Base-by-base conservation (phyloP, 2,329 filamentous ascomycete species). In the Aspergillus sp. region DNA sequence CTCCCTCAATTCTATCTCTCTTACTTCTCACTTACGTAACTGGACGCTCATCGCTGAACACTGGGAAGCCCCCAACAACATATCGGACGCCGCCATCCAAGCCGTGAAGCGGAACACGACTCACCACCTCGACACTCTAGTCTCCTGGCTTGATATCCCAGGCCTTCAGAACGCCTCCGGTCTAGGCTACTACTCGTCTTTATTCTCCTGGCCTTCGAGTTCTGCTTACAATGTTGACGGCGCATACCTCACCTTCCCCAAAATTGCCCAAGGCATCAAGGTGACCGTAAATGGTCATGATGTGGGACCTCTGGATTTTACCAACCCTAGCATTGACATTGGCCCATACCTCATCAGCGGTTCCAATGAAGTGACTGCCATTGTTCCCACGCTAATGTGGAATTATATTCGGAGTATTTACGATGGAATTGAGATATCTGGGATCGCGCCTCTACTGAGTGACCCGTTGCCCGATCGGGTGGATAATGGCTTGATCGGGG, bases 91-190 rank as follows among this genome's bases (percentile, higher is more conserved):
- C 1, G 42, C 60, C 4, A 61, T 59, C 13, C 62, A 64, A 17
- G 63, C 66, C 5, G 41, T 25, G 10, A 66, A 66, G 30, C 62
- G 57, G 11, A 70, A 70, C 41, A 66, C 67, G 13, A 70, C 68
- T 15, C 66, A 69, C 48, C 53, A 62, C 0, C 60, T 69, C 5
- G 21, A 57, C 7, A 57, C 54, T 2, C 58, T 70, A 1, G 23
- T 65, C 4, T 66, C 64, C 3, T 70, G 65, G 68, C 57, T 56
- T 1, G 57, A 66, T 8, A 70, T 70, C 8, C 53, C 59, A 2
- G 54, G 42, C 3, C 48, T 68, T 19, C 48, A 47, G 10, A 70
- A 71, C 21, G 49, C 59, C 2, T 67, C 62, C 2, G 65, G 68
- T 6, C 27, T 66, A 2, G 69, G 68, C 8, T 69, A 68, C 56